Conservation (phyloP, 2,329 filamentous ascomycete genomes). For the Penicillium polonicum region DNA sequence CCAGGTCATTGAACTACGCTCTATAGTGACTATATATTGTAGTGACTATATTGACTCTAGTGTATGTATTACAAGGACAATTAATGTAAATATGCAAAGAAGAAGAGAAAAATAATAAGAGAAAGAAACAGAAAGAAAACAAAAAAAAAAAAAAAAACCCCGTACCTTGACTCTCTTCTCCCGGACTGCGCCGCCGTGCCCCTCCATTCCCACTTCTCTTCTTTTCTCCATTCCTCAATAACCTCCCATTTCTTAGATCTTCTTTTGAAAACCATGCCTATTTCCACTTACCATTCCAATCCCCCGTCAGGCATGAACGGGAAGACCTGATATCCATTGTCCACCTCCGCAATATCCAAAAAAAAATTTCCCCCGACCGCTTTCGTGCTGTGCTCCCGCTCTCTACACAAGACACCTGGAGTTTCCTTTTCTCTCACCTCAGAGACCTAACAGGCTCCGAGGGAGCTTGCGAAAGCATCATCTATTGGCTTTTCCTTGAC, state of each 20-base stretch:
- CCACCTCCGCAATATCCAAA: constrained; percentile 18
- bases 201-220: constrained; percentile 23
- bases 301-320: constrained; percentile 50
- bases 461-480: constrained; percentile 22
- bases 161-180: constrained; percentile 1
- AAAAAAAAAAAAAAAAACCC: background rate
- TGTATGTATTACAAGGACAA: background rate
- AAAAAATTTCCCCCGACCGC: constrained; percentile 36
- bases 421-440: constrained; percentile 13
- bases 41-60: background rate
- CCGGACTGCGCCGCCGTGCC: constrained; percentile 35
- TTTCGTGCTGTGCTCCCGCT: constrained; percentile 17
- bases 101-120: background rate
- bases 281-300: constrained; percentile 33
- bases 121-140: background rate
- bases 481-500: background rate
- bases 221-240: constrained; percentile 20
- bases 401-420: constrained; percentile 3
- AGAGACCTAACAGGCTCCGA: constrained; percentile 20
- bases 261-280: constrained; percentile 39
- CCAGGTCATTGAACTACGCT: background rate
- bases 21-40: background rate
- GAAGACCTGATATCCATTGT: constrained; percentile 35
- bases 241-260: constrained; percentile 24
- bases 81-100: background rate